phyloP scores from a whole-genome alignment of 768 basidiomycete genomes.

The Trametes gibbosa region DNA sequence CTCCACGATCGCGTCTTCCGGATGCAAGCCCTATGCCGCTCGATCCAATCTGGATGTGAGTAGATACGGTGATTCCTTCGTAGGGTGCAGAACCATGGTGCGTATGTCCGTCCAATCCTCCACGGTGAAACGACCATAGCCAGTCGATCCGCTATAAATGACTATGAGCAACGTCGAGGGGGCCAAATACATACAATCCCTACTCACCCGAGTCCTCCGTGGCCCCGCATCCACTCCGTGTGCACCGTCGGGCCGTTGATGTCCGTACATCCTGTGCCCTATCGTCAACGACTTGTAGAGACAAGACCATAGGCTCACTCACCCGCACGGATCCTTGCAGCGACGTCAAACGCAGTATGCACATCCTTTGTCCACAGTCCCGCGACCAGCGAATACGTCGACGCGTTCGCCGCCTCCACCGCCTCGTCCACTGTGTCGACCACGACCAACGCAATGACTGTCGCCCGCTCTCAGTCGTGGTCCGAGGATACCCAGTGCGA shows the following conservation, averaged over 20 bases:
- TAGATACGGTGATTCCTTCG: background rate
- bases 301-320: background rate
- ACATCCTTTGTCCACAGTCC: constrained; percentile 52
- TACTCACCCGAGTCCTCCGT: background rate
- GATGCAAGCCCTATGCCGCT: background rate
- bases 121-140: background rate
- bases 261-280: background rate
- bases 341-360: constrained; percentile 42
- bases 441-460: constrained; percentile 44
- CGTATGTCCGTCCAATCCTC: background rate
- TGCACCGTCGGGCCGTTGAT: background rate
- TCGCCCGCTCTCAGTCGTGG: background rate
- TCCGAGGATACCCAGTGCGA: background rate
- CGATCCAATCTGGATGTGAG: background rate
- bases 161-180: background rate
- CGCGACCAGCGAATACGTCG: constrained; percentile 50
- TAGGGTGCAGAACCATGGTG: background rate
- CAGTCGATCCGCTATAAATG: background rate
- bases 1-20: background rate
- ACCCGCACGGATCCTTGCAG: constrained; percentile 49
- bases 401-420: constrained; percentile 51
- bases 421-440: constrained; percentile 53
- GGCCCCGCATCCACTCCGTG: background rate
- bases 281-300: background rate
- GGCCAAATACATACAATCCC: background rate